Conservation (phyloP, 2,329 filamentous ascomycete genomes). For the Aspergillus versicolor region DNA sequence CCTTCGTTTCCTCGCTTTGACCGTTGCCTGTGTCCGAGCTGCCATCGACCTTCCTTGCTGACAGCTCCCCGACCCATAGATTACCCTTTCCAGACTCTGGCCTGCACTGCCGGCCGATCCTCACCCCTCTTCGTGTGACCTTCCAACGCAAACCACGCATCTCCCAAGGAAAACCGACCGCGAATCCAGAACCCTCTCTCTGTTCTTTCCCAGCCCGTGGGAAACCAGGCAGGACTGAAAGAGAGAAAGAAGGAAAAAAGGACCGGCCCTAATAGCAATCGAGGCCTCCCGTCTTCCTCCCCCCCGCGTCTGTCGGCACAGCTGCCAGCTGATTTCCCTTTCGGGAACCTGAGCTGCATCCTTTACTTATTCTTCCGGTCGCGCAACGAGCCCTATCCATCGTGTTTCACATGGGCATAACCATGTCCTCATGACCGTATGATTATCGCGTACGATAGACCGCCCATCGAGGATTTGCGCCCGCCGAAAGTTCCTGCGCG, state of each 20-base stretch:
- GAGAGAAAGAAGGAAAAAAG: background rate
- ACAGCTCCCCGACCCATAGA: slow-evolving; percentile 4
- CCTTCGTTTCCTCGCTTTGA: slow-evolving; percentile 6
- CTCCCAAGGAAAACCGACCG: background rate
- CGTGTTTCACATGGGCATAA: slow-evolving; percentile 12
- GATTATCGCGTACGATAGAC: slow-evolving; percentile 20
- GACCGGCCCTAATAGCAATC: background rate
- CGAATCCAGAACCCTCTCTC: background rate
- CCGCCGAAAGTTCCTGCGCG: slow-evolving; percentile 19
- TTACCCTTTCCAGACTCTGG: background rate
- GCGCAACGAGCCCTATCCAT: slow-evolving; percentile 3
- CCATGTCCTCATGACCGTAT: slow-evolving; percentile 25
- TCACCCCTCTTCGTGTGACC: slow-evolving; percentile 14
- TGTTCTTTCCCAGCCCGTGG: background rate
- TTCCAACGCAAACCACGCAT: slow-evolving; percentile 1
- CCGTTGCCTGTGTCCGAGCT: background rate
- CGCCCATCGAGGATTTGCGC: slow-evolving; percentile 18
- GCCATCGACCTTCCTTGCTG: slow-evolving; percentile 1
- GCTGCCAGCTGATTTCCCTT: slow-evolving; percentile 14
- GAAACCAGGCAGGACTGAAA: background rate
- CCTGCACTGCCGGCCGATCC: background rate
- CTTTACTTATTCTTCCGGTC: background rate
- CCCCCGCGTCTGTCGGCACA: background rate
- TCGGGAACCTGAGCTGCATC: slow-evolving; percentile 11
- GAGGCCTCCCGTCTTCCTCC: background rate